These are phyloP conservation scores for Curvularia eragrostidis DNA, from an alignment of 2,329 filamentous ascomycete species.

Conservation along the genomic window DNA sequence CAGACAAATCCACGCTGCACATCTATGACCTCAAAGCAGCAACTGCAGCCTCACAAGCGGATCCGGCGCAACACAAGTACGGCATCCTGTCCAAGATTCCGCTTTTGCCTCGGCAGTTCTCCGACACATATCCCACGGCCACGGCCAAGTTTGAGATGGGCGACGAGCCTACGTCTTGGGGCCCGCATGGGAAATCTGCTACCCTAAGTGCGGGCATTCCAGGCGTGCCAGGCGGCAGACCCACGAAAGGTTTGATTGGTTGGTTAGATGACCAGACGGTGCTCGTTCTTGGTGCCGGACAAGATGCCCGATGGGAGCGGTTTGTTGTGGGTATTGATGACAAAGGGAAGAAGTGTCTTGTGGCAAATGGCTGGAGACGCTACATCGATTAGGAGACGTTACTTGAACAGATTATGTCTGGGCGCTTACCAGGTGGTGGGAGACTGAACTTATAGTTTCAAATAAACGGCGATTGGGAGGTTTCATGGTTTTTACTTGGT, in stretches of 20 bases:
- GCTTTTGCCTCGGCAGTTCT: constrained; percentile 84
- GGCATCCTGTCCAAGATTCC: constrained; percentile 84
- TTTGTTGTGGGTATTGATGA: constrained; percentile 63
- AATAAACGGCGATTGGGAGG: not conserved
- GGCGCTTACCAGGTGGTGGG: no score
- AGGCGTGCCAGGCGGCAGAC: constrained; percentile 62
- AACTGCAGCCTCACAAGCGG: constrained; percentile 10
- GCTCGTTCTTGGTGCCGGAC: constrained; percentile 78
- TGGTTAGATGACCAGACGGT: constrained; percentile 80
- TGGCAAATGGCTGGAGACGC: constrained; percentile 10
- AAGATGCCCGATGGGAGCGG: constrained; percentile 86
- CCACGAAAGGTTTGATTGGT: constrained; percentile 82
- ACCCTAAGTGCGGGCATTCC: constrained; percentile 57
- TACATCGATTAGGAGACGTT: constrained; percentile 11
- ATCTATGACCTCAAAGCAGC: constrained; percentile 78
- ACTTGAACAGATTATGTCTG: not conserved
- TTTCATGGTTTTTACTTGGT: not conserved
- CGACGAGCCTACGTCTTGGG: constrained; percentile 64
- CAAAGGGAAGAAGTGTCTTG: constrained; percentile 58
- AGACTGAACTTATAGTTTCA: not conserved
- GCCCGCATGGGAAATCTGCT: constrained; percentile 38
- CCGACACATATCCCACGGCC: constrained; percentile 86
- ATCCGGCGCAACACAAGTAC: constrained; percentile 67
- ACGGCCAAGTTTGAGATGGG: constrained; percentile 83
- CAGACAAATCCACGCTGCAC: constrained; percentile 95